Percentiles rank a stretch among this genome's conserved stretches.
Evolutionary conservation across 2,329 filamentous ascomycete genomes (phyloP).

Genomic region (Arachnomyces sp.): DNA sequence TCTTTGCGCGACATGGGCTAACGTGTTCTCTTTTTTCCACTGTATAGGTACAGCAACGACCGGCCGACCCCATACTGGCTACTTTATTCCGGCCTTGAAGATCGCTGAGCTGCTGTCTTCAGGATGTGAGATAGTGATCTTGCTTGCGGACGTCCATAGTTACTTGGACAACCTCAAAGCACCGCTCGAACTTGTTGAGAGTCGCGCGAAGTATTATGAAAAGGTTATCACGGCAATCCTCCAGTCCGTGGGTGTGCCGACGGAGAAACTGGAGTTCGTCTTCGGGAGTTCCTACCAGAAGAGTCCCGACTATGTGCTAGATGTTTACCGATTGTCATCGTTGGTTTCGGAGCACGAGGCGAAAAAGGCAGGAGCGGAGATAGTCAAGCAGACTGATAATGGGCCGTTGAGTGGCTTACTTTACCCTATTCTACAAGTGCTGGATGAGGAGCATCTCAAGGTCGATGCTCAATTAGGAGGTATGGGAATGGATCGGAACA

Average conservation of each 20-base stretch:
- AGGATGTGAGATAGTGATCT: conserved; percentile 72
- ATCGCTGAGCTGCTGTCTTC: conserved; percentile 80
- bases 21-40: conserved; percentile 2
- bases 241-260: conserved; percentile 68
- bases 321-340: too few relatives aligned
- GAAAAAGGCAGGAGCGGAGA: too few relatives aligned
- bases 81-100: conserved; percentile 83
- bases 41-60: conserved; percentile 60
- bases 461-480: too few relatives aligned
- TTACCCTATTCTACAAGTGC: too few relatives aligned
- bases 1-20: conserved; percentile 19
- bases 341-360: too few relatives aligned
- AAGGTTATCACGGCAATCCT: conserved; percentile 67
- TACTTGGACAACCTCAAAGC: conserved; percentile 55
- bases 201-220: conserved; percentile 77
- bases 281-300: conserved; percentile 75
- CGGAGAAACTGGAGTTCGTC: conserved; percentile 74
- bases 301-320: conserved; percentile 31
- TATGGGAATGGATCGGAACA: too few relatives aligned
- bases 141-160: conserved; percentile 60
- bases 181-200: conserved; percentile 76
- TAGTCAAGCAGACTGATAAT: too few relatives aligned
- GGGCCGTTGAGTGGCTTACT: too few relatives aligned
- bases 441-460: too few relatives aligned
- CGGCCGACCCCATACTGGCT: conserved; percentile 80